Evolutionary conservation across 768 basidiomycete species (phyloP).

Genomic region (Macrolepiota dolichaula): DNA sequence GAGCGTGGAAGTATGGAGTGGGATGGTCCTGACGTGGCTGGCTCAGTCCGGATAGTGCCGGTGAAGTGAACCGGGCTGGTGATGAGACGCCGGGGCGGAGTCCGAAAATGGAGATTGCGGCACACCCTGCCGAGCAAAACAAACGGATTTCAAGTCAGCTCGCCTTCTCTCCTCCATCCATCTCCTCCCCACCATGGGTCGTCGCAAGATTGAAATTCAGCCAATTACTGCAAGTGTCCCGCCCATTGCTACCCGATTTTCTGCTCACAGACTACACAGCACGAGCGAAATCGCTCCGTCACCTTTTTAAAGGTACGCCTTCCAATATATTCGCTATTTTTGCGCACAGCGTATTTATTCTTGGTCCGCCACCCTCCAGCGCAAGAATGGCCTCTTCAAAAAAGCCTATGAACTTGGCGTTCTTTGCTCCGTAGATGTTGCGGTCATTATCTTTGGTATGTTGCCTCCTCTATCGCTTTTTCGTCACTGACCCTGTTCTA

Average conservation of each 20-base stretch:
- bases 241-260: constrained; percentile 13
- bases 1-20: constrained; percentile 9
- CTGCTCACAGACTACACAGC: constrained; percentile 49
- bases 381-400: constrained; percentile 89
- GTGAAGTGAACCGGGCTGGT: constrained; percentile 12
- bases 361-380: constrained; percentile 48
- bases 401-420: constrained; percentile 91
- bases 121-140: constrained; percentile 11
- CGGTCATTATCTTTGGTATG: constrained; percentile 77
- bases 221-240: constrained; percentile 62
- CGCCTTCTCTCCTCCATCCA: constrained; percentile 15
- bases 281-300: constrained; percentile 88
- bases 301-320: constrained; percentile 81
- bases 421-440: constrained; percentile 84
- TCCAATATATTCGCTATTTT: constrained; percentile 58
- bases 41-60: constrained; percentile 9
- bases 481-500: constrained; percentile 29
- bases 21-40: constrained; percentile 9
- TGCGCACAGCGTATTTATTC: constrained; percentile 37
- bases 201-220: constrained; percentile 79
- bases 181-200: constrained; percentile 46
- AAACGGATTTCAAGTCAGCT: constrained; percentile 15
- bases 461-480: constrained; percentile 2
- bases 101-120: constrained; percentile 12
- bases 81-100: constrained; percentile 13